A percentile compares a stretch with the other conserved stretches of the same genome.
phyloP scores from a whole-genome alignment of 139 green algal genomes.

The Chlorella ohadii region DNA sequence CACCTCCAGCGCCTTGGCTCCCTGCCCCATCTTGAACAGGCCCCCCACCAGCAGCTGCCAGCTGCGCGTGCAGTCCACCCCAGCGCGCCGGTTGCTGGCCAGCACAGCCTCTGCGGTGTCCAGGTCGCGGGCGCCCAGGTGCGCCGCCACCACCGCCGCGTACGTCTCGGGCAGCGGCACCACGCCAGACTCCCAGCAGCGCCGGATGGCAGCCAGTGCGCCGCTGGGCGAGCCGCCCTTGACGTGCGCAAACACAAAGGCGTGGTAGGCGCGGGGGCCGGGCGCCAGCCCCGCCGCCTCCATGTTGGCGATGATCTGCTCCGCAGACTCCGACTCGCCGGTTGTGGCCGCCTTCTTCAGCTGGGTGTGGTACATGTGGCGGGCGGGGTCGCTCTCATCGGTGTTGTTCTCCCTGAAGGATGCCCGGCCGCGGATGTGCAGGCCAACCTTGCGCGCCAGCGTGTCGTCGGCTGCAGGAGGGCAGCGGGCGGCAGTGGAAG shows the following conservation, averaged over 20 bases:
- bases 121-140: conserved; percentile 21
- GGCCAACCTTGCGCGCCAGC: conserved; percentile 16
- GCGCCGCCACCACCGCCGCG: conserved; percentile 42
- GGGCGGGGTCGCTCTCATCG: conserved; percentile 27
- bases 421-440: conserved; percentile 22
- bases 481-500: too few relatives aligned
- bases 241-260: conserved; percentile 42
- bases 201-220: conserved; percentile 35
- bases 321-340: conserved; percentile 24
- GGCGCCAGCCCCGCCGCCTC: conserved; percentile 21
- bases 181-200: conserved; percentile 31
- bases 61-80: conserved; percentile 22
- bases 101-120: conserved; percentile 28
- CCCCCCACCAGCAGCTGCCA: conserved; percentile 26
- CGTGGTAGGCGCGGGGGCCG: conserved; percentile 51
- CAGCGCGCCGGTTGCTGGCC: conserved; percentile 32
- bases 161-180: conserved; percentile 52
- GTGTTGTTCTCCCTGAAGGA: not conserved
- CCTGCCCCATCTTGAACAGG: not conserved
- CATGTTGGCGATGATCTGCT: conserved; percentile 46
- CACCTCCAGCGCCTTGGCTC: not conserved
- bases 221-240: conserved; percentile 7
- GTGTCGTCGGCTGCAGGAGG: not conserved
- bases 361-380: conserved; percentile 11
- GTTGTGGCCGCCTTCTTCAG: conserved; percentile 23